phyloP scores from a whole-genome alignment of 768 basidiomycete species.

The Exidia glandulosa region DNA sequence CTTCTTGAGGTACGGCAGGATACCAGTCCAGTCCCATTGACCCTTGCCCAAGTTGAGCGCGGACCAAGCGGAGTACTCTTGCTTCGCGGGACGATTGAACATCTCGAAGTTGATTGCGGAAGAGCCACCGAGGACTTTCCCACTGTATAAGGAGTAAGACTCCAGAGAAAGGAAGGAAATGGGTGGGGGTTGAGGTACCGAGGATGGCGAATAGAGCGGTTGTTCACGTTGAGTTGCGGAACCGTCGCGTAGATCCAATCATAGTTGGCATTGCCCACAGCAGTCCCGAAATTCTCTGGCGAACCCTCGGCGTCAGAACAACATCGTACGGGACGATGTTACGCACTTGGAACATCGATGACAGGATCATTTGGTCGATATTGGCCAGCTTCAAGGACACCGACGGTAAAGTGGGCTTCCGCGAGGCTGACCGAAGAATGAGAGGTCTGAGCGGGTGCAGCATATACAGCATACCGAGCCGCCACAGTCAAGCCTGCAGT shows the following conservation, averaged over 20 bases:
- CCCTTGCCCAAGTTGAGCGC: constrained; percentile 4
- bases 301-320: neutral
- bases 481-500: constrained; percentile 38
- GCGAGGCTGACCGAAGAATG: constrained; percentile 16
- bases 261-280: constrained; percentile 8
- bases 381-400: neutral
- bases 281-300: constrained; percentile 3
- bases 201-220: constrained; percentile 13
- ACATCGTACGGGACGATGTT: neutral
- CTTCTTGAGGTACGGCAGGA: constrained; percentile 12
- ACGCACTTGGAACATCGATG: neutral
- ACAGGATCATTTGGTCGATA: neutral
- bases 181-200: constrained; percentile 2
- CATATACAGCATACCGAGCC: constrained; percentile 13
- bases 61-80: constrained; percentile 17
- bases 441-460: neutral
- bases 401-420: constrained; percentile 23
- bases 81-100: constrained; percentile 6
- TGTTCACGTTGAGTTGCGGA: constrained; percentile 8
- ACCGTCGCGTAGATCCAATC: constrained; percentile 16
- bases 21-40: constrained; percentile 12
- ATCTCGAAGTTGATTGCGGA: constrained; percentile 14
- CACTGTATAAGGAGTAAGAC: constrained; percentile 2
- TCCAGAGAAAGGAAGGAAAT: neutral
- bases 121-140: constrained; percentile 15